A percentile compares a stretch with the other conserved stretches of the same genome.
phyloP scores from a whole-genome alignment of 768 basidiomycete genomes.

The Leccinum fibrillosum region DNA sequence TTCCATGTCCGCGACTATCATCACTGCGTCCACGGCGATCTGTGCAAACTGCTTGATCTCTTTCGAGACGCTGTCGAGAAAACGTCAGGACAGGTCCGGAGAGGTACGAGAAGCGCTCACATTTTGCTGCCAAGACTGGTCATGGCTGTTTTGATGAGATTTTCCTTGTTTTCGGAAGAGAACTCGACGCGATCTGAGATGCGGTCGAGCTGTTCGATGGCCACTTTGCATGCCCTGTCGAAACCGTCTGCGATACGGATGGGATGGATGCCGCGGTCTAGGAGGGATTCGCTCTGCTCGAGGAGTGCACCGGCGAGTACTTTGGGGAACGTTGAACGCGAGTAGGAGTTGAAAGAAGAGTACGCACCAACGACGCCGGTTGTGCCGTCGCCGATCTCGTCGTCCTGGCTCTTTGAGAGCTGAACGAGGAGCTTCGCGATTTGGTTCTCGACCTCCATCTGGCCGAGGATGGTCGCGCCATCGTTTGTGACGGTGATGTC shows the following conservation, averaged over 20 bases:
- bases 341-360: conserved; percentile 2
- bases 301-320: conserved; percentile 97
- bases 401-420: conserved; percentile 96
- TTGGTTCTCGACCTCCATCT: conserved; percentile 99
- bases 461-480: conserved; percentile 95
- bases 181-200: conserved; percentile 91
- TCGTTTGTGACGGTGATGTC: conserved; percentile 99
- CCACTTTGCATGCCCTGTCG: conserved; percentile 89
- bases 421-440: conserved; percentile 98
- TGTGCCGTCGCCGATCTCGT: conserved; percentile 99
- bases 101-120: conserved; percentile 39
- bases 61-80: conserved; percentile 79
- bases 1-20: conserved; percentile 92
- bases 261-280: conserved; percentile 99
- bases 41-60: conserved; percentile 93
- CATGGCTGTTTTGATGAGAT: conserved; percentile 91
- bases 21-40: conserved; percentile 96
- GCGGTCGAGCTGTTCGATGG: conserved; percentile 84
- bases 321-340: conserved; percentile 26
- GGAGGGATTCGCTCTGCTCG: conserved; percentile 90
- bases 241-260: conserved; percentile 99
- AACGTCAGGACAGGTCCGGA: conserved; percentile 1
- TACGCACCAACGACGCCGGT: conserved; percentile 96
- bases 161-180: conserved; percentile 75
- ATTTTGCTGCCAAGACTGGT: conserved; percentile 98